Conservation (phyloP, 352 stramenopile species). For the Blastocystis sp. region DNA sequence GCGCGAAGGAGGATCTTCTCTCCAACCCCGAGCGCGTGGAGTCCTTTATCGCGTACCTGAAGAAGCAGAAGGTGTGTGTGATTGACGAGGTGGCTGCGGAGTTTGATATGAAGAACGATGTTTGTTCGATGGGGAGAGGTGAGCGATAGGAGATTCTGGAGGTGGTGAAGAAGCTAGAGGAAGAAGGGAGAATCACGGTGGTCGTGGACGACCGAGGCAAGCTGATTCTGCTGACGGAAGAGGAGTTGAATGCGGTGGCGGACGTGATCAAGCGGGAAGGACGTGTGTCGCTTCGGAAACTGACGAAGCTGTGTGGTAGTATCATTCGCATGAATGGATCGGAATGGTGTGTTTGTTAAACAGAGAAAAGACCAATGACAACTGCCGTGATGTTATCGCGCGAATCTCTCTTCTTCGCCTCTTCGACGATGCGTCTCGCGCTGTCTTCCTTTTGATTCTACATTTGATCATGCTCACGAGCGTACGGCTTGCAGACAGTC, state of each 20-base stretch:
- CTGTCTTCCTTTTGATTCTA: neutral
- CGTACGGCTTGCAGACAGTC: neutral
- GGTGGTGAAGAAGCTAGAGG: neutral
- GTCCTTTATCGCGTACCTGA: neutral
- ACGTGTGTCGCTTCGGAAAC: neutral
- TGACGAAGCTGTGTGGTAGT: conserved; percentile 7
- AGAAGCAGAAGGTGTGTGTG: neutral
- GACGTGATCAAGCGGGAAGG: conserved; percentile 1
- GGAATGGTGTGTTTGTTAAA: neutral
- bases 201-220: conserved; percentile 32
- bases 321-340: neutral
- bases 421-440: conserved; percentile 15
- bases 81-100: conserved; percentile 23
- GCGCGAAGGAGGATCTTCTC: conserved; percentile 15
- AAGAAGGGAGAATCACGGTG: neutral
- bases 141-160: neutral
- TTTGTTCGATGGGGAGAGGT: neutral
- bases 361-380: conserved; percentile 38
- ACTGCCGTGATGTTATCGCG: conserved; percentile 43
- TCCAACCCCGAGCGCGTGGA: neutral
- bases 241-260: neutral
- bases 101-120: conserved; percentile 1
- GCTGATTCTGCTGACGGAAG: neutral
- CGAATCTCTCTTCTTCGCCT: conserved; percentile 24
- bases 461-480: neutral